phyloP scores from a whole-genome alignment of 2,329 filamentous ascomycete genomes.

The Exophiala bonariae region DNA sequence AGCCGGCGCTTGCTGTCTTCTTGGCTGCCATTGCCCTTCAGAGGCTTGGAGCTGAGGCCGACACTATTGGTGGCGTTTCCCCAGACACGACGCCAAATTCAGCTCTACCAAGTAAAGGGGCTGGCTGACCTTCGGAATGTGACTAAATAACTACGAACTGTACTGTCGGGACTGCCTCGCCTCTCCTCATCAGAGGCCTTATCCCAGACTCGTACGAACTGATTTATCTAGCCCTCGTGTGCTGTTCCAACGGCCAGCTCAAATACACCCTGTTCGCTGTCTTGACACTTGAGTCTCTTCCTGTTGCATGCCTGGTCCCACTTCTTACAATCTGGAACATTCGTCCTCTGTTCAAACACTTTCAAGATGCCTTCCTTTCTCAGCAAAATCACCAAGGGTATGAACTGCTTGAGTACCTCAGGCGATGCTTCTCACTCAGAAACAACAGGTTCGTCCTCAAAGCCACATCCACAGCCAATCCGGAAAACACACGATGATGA shows the following conservation, averaged over 20 bases:
- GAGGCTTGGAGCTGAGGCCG: slow-evolving; percentile 7
- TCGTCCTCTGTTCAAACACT: too few species aligned
- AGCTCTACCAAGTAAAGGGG: slow-evolving; percentile 10
- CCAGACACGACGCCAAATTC: slow-evolving; percentile 1
- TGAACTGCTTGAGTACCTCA: slow-evolving; percentile 11
- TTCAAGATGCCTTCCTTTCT: slow-evolving; percentile 14
- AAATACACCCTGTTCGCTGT: too few species aligned
- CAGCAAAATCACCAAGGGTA: slow-evolving; percentile 10
- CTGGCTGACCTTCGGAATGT: slow-evolving; percentile 8
- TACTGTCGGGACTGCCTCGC: too few species aligned
- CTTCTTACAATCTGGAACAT: not conserved
- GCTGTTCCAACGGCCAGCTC: too few species aligned
- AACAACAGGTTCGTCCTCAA: not conserved
- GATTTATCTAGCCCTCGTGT: too few species aligned
- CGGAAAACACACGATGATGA: slow-evolving; percentile 3
- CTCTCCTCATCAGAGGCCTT: too few species aligned
- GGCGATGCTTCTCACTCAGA: slow-evolving; percentile 4
- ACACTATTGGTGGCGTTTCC: slow-evolving; percentile 12
- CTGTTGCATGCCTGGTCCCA: not conserved
- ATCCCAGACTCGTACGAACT: too few species aligned
- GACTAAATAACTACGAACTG: too few species aligned
- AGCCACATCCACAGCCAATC: not conserved
- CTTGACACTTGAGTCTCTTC: not conserved
- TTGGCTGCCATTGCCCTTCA: too few species aligned
- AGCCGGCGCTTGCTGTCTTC: too few species aligned